Evolutionary conservation across 2,329 filamentous ascomycete genomes (phyloP).

Genomic region (Alternaria incomplexa): DNA sequence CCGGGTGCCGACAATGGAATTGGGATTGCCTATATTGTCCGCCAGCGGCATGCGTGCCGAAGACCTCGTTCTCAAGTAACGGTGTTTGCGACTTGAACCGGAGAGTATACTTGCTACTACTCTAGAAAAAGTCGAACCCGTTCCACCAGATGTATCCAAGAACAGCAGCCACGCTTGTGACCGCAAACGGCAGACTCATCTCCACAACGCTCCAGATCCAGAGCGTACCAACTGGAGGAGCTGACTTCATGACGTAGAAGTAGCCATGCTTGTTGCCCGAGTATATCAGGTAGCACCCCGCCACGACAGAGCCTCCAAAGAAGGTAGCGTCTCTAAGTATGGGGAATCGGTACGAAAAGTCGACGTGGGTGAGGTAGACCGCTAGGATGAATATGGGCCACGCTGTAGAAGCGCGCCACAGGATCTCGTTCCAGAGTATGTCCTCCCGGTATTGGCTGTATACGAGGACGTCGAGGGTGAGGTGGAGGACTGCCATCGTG

Average conservation of each 20-base stretch:
- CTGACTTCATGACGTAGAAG: constrained; percentile 87
- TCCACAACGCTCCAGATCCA: constrained; percentile 96
- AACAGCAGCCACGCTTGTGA: constrained; percentile 61
- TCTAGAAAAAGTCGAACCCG: constrained; percentile 57
- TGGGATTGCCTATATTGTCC: too few species aligned
- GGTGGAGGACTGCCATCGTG: constrained; percentile 73
- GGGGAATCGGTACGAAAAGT: constrained; percentile 52
- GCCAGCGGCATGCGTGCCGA: too few species aligned
- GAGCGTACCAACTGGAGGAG: constrained; percentile 84
- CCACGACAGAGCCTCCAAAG: constrained; percentile 63
- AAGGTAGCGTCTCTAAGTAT: constrained; percentile 62
- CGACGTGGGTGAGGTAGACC: constrained; percentile 53
- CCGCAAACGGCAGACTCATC: constrained; percentile 72
- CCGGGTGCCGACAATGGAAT: too few species aligned
- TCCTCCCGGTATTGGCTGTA: constrained; percentile 78
- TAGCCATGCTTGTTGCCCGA: constrained; percentile 82
- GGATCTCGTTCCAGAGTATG: constrained; percentile 65
- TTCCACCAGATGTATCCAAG: constrained; percentile 62
- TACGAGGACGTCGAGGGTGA: constrained; percentile 79
- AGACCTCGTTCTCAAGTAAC: too few species aligned
- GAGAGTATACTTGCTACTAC: neutral
- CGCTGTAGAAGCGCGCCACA: constrained; percentile 57
- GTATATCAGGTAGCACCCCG: constrained; percentile 81
- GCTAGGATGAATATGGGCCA: constrained; percentile 54
- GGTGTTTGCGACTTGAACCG: too few species aligned